Conservation (phyloP, 2,329 filamentous ascomycete genomes). For the Paecilomyces dactylethromorphus region DNA sequence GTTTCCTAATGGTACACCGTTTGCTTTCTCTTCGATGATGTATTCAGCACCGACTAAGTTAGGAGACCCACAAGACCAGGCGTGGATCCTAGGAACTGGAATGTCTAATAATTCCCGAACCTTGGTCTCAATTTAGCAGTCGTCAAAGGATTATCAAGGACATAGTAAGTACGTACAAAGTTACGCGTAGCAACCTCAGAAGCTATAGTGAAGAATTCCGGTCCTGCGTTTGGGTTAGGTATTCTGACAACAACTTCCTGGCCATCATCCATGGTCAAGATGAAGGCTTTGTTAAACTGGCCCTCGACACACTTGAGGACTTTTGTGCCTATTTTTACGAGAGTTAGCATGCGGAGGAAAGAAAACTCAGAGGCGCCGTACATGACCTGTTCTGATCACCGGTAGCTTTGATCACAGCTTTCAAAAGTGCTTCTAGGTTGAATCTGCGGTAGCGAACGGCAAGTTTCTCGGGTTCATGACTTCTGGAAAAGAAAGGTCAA, state of each 20-base stretch:
- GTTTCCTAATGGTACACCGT: constrained; percentile 22
- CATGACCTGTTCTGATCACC: not conserved
- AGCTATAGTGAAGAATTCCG: constrained; percentile 12
- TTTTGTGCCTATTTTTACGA: constrained; percentile 8
- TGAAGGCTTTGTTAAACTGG: constrained; percentile 17
- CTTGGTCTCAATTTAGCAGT: constrained; percentile 3
- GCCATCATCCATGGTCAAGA: constrained; percentile 18
- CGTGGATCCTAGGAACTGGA: constrained; percentile 29
- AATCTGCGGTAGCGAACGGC: constrained; percentile 21
- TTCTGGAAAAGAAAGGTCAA: constrained; percentile 3
- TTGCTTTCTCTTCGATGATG: constrained; percentile 32
- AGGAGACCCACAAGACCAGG: constrained; percentile 24
- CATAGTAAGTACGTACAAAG: constrained; percentile 10
- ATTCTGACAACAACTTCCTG: constrained; percentile 12
- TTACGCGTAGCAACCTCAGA: constrained; percentile 19
- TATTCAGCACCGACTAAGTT: constrained; percentile 35
- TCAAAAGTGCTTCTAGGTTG: constrained; percentile 15
- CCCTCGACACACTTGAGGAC: constrained; percentile 18
- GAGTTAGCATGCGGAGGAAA: not conserved
- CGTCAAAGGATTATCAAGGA: not conserved
- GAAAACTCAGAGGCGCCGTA: not conserved
- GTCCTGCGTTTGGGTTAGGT: constrained; percentile 12
- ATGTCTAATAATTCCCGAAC: constrained; percentile 14
- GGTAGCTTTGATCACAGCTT: constrained; percentile 6
- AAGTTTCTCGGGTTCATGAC: constrained; percentile 16